Evolutionary conservation across 2,329 filamentous ascomycete genomes (phyloP).

Genomic region (Claviceps capensis): DNA sequence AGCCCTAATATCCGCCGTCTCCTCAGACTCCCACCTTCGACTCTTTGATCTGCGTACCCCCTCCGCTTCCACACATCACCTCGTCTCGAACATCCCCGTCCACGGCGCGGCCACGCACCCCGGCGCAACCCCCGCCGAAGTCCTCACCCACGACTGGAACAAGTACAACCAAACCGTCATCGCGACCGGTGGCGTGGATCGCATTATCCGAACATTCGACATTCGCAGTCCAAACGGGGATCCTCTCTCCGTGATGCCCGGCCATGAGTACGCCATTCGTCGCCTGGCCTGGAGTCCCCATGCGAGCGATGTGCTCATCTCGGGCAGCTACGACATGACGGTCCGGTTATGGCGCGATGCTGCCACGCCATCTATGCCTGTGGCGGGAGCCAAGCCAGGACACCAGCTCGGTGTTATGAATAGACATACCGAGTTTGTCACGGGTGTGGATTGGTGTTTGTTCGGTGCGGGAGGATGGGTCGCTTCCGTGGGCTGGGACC

Average conservation of each 20-base stretch:
- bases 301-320: slow-evolving; percentile 73
- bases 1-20: slow-evolving; percentile 72
- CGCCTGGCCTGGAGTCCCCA: slow-evolving; percentile 87
- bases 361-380: slow-evolving; percentile 24
- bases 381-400: slow-evolving; percentile 35
- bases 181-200: slow-evolving; percentile 81
- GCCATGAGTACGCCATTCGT: slow-evolving; percentile 84
- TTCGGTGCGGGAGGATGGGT: slow-evolving; percentile 95
- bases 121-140: slow-evolving; percentile 50
- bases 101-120: slow-evolving; percentile 43
- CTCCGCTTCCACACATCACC: slow-evolving; percentile 73
- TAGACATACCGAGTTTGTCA: slow-evolving; percentile 87
- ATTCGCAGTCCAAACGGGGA: slow-evolving; percentile 62
- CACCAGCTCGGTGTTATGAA: slow-evolving; percentile 78
- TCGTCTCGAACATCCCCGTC: slow-evolving; percentile 70
- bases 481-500: slow-evolving; percentile 89
- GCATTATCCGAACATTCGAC: slow-evolving; percentile 79
- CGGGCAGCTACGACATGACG: slow-evolving; percentile 95
- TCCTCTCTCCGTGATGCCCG: slow-evolving; percentile 59
- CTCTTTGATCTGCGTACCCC: slow-evolving; percentile 88
- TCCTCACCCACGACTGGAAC: slow-evolving; percentile 96
- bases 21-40: slow-evolving; percentile 76
- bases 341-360: slow-evolving; percentile 86
- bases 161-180: slow-evolving; percentile 82
- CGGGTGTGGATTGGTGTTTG: slow-evolving; percentile 93